Percentiles rank a stretch among this genome's conserved stretches.
phyloP scores from a whole-genome alignment of 169 alveolate genomes.

The Blepharisma undulans region DNA sequence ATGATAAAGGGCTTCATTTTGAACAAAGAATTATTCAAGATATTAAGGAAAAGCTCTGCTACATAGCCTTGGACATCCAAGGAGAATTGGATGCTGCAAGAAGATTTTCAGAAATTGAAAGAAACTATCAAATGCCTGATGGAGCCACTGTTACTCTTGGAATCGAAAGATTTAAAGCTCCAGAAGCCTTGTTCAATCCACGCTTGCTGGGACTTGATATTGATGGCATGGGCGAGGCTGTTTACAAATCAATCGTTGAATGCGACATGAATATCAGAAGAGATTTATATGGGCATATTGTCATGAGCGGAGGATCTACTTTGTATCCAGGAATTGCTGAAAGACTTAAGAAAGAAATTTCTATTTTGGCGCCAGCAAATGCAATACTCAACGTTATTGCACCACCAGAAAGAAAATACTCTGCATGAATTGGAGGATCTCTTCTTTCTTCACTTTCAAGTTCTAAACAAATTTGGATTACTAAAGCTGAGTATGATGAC shows the following conservation, averaged over 20 bases:
- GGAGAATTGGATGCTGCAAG: slow-evolving; percentile 56
- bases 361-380: slow-evolving; percentile 79
- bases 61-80: slow-evolving; percentile 50
- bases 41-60: slow-evolving; percentile 84
- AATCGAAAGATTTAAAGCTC: slow-evolving; percentile 83
- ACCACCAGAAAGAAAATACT: slow-evolving; percentile 97
- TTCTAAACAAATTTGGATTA: slow-evolving; percentile 98
- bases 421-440: slow-evolving; percentile 99
- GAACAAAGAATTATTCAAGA: slow-evolving; percentile 78
- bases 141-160: slow-evolving; percentile 72
- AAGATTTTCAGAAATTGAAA: slow-evolving; percentile 73
- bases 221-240: slow-evolving; percentile 75
- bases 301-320: slow-evolving; percentile 88
- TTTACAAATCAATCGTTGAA: slow-evolving; percentile 74
- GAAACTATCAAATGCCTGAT: slow-evolving; percentile 84
- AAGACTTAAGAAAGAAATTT: slow-evolving; percentile 80
- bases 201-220: slow-evolving; percentile 78
- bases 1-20: slow-evolving; percentile 85
- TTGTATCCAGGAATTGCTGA: slow-evolving; percentile 84
- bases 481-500: slow-evolving; percentile 97
- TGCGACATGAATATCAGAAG: slow-evolving; percentile 84
- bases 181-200: slow-evolving; percentile 87
- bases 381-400: slow-evolving; percentile 96
- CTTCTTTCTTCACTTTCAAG: slow-evolving; percentile 95
- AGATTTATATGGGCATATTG: slow-evolving; percentile 71